Evolutionary conservation across 2,329 filamentous ascomycete genomes (phyloP).

Genomic region (Clonostachys chloroleuca): DNA sequence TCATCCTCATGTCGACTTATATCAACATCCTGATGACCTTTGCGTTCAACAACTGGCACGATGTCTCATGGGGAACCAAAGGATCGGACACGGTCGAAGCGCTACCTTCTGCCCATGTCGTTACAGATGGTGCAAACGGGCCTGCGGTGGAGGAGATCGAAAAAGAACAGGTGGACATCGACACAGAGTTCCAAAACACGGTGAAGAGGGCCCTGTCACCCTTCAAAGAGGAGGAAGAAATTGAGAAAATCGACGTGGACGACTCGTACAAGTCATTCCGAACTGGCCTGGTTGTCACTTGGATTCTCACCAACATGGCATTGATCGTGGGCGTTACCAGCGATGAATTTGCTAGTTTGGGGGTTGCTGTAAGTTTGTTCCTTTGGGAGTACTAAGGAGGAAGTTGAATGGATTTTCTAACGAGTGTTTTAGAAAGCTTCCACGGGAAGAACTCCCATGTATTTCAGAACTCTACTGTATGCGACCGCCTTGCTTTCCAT

Average conservation of each 20-base stretch:
- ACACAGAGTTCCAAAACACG: constrained; percentile 86
- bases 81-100: constrained; percentile 88
- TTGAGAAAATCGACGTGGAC: constrained; percentile 76
- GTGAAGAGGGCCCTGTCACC: constrained; percentile 84
- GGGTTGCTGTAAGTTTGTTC: constrained; percentile 65
- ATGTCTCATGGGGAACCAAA: constrained; percentile 97
- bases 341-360: constrained; percentile 72
- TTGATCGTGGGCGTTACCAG: constrained; percentile 80
- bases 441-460: constrained; percentile 66
- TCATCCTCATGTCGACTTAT: constrained; percentile 85
- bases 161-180: constrained; percentile 89
- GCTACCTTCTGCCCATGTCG: constrained; percentile 81
- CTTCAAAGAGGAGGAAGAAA: constrained; percentile 66
- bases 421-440: constrained; percentile 45
- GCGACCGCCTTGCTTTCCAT: constrained; percentile 74
- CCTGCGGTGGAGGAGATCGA: constrained; percentile 88
- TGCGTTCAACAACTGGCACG: constrained; percentile 96
- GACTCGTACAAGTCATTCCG: constrained; percentile 97
- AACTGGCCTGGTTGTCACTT: constrained; percentile 79
- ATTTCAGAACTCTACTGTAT: constrained; percentile 84
- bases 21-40: constrained; percentile 97
- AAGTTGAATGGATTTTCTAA: not conserved
- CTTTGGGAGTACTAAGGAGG: no score
- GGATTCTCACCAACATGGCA: constrained; percentile 86
- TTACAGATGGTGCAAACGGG: constrained; percentile 73